Conservation (phyloP, 169 alveolate genomes). For the Cryptosporidium bovis region DNA sequence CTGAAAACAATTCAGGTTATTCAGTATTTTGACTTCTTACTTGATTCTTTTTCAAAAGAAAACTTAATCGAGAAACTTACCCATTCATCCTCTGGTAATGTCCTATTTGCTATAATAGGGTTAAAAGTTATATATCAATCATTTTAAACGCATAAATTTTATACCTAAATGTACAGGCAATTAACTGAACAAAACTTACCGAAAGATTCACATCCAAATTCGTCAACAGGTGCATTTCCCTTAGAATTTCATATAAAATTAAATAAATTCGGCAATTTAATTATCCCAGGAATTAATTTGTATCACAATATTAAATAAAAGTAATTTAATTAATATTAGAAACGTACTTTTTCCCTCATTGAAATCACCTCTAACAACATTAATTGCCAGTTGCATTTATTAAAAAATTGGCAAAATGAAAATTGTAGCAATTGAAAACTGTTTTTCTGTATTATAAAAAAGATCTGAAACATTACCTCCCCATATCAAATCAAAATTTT, state of each 20-base stretch:
- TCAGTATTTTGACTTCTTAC: neutral
- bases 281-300: too few species aligned
- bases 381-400: neutral
- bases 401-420: too few species aligned
- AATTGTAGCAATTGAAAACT: too few species aligned
- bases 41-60: neutral
- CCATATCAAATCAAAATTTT: conserved; percentile 50
- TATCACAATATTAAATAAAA: neutral
- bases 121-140: neutral
- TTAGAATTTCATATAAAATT: conserved; percentile 1
- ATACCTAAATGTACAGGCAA: too few species aligned
- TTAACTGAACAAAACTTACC: conserved; percentile 30
- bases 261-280: neutral
- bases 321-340: neutral
- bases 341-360: conserved; percentile 50
- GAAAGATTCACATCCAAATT: conserved; percentile 55
- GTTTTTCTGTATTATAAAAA: too few species aligned
- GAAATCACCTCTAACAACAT: conserved; percentile 21
- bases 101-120: conserved; percentile 29
- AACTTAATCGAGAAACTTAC: conserved; percentile 1
- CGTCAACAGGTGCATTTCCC: conserved; percentile 60
- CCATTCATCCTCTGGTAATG: conserved; percentile 54
- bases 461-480: conserved; percentile 19
- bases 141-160: neutral
- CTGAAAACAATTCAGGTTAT: conserved; percentile 39